A percentile compares a stretch with the other conserved stretches of the same genome.
Evolutionary conservation across 1,284 basidiomycete genomes (phyloP).

Genomic region (Ustilago trichophora): DNA sequence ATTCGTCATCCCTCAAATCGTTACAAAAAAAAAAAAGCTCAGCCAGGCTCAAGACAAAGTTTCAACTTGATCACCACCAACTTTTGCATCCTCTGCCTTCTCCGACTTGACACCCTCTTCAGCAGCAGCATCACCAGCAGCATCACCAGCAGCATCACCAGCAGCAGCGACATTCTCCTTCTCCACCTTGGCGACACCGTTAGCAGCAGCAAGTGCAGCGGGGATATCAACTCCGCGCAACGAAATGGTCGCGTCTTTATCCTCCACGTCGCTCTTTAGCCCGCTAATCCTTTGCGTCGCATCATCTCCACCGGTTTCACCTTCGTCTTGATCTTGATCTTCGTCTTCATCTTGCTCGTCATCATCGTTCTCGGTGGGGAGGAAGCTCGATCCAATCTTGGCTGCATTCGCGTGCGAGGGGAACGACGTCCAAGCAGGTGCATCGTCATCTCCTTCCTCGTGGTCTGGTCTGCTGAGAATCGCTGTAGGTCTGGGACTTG

Average conservation of each 20-base stretch:
- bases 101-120: too few species aligned
- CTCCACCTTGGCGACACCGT: background rate
- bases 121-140: too few species aligned
- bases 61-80: too few species aligned
- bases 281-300: constrained; percentile 23
- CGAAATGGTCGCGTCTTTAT: constrained; percentile 36
- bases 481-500: constrained; percentile 28
- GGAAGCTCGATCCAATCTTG: too few species aligned
- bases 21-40: too few species aligned
- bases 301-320: constrained; percentile 6
- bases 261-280: background rate
- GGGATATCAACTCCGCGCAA: constrained; percentile 13
- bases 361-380: constrained; percentile 11
- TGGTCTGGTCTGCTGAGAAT: constrained; percentile 38
- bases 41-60: too few species aligned
- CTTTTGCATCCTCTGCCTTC: too few species aligned
- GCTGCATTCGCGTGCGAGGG: background rate
- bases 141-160: too few species aligned
- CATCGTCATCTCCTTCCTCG: constrained; percentile 34
- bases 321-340: constrained; percentile 4
- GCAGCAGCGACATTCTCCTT: background rate
- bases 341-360: constrained; percentile 9
- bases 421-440: constrained; percentile 19
- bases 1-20: too few species aligned
- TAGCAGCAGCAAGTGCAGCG: constrained; percentile 1